Evolutionary conservation across 306 rosid species (phyloP), one percentile per base, ranked within the genome.

Genomic region (Medicago truncatula): DNA sequence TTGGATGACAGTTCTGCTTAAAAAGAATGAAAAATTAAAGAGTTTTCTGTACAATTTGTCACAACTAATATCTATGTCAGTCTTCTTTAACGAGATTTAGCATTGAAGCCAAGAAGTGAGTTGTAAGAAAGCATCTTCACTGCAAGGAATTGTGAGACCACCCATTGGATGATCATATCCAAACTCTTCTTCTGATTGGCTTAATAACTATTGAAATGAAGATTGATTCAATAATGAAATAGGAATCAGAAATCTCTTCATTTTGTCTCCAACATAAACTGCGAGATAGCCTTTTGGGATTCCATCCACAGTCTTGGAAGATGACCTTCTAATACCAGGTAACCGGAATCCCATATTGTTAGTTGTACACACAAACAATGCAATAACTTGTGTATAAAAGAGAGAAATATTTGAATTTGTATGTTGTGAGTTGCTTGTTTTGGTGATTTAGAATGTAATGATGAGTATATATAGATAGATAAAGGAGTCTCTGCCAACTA

Each of bases 401-500:
- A 66, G 34, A n/a, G 61, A 66, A 44, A 43, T 69, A 25, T 69
- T 75, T 67, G 7, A 67, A 21, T 74, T 59, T 4, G 61, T 53
- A 17, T 3, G 7, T 71, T 34, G 18, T 9, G 36, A 65, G 15
- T 76, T 18, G 36, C 71, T 72, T 72, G 65, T 59, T 8, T 77
- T 73, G 39, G 77, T 49, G 18, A 0, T 67, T 73, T 72, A 74
- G 75, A 59, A 59, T 12, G 40, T 8, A 10, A 59, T 59, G 40
- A 13, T 69, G 31, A 39, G 41, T 75, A 58, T 79, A 75, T 76
- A 83, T 79, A 78, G 53, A 70, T 67, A 49, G 31, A 49, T 2
- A 17, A 2, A 10, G 13, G 49, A 46, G 36, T 10, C 59, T 23
- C 11, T 57, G 36, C 21, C 36, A 31, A 38, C 18, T 6, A 7